A percentile compares a stretch with the other conserved stretches of the same genome.
These are phyloP conservation scores for Fusarium chlamydosporum DNA, from an alignment of 2,329 filamentous ascomycete genomes.

Conservation along the genomic window DNA sequence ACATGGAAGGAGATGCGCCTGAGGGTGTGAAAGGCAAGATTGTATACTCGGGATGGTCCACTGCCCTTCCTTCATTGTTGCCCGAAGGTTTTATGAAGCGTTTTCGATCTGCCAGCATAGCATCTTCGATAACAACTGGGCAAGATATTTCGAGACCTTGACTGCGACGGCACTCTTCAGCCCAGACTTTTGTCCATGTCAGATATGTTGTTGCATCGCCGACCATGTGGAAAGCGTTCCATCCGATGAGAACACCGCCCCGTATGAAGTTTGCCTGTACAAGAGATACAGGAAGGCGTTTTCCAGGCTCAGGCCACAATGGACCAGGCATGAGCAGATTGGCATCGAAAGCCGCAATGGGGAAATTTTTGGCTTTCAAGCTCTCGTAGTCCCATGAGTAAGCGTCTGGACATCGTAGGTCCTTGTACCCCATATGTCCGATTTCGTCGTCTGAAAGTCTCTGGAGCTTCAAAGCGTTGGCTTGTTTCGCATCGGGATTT, in stretches of 20 bases:
- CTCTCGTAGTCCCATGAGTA: conserved; percentile 21
- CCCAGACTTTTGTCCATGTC: conserved; percentile 35
- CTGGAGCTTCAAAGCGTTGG: conserved; percentile 20
- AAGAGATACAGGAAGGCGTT: conserved; percentile 12
- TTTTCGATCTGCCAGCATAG: conserved; percentile 20
- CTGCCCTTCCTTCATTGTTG: conserved; percentile 13
- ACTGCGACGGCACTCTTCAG: conserved; percentile 26
- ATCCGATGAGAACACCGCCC: conserved; percentile 28
- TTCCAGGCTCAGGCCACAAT: conserved; percentile 16
- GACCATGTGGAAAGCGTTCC: conserved; percentile 33
- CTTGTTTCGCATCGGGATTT: conserved; percentile 18
- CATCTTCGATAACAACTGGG: conserved; percentile 3
- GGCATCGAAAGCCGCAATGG: conserved; percentile 22
- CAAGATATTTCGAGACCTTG: conserved; percentile 5
- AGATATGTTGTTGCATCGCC: conserved; percentile 35
- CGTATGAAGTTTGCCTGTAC: conserved; percentile 29
- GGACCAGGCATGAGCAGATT: conserved; percentile 19
- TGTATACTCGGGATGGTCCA: conserved; percentile 29
- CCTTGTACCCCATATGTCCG: background rate
- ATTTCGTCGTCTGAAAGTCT: conserved; percentile 6
- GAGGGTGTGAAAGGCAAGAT: conserved; percentile 20
- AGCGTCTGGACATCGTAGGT: background rate
- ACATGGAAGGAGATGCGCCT: conserved; percentile 17
- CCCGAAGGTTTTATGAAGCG: conserved; percentile 13
- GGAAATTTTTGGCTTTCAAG: conserved; percentile 20